These are phyloP conservation scores for Curvularia verruculosa DNA, from an alignment of 2,329 filamentous ascomycete genomes.

Conservation along the genomic window DNA sequence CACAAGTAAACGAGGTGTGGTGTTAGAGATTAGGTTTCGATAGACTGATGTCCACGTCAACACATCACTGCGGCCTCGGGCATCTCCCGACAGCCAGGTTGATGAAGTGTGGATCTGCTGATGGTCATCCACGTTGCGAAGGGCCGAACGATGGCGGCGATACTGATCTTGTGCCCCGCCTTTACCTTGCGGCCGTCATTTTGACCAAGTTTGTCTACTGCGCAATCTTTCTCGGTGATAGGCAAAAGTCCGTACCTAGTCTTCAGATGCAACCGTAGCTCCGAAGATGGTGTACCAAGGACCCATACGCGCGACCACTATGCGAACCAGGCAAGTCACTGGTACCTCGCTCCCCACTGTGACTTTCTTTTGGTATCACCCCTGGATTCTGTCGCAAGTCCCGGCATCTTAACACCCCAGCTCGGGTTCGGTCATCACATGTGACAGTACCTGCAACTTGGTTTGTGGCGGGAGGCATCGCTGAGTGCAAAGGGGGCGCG, in stretches of 20 bases:
- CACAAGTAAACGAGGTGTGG: constrained; percentile 4
- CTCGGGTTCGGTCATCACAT: constrained; percentile 5
- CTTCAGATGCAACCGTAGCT: constrained; percentile 30
- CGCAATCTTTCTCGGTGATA: constrained; percentile 11
- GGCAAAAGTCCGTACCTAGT: constrained; percentile 24
- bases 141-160: constrained; percentile 10
- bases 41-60: constrained; percentile 19
- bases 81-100: constrained; percentile 18
- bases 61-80: constrained; percentile 7
- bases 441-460: constrained; percentile 13
- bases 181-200: constrained; percentile 4
- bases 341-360: constrained; percentile 3
- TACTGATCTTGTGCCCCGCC: constrained; percentile 16
- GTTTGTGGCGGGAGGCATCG: constrained; percentile 9
- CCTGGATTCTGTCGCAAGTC: constrained; percentile 4
- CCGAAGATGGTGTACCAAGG: constrained; percentile 24
- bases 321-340: constrained; percentile 1
- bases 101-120: constrained; percentile 17
- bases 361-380: not conserved
- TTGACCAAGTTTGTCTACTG: not conserved
- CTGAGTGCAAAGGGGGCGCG: constrained; percentile 14
- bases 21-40: constrained; percentile 16
- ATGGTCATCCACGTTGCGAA: constrained; percentile 14
- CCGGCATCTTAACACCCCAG: constrained; percentile 5
- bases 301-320: constrained; percentile 14